Conservation (phyloP, 805 yeast genomes). For the Candida maesae region DNA sequence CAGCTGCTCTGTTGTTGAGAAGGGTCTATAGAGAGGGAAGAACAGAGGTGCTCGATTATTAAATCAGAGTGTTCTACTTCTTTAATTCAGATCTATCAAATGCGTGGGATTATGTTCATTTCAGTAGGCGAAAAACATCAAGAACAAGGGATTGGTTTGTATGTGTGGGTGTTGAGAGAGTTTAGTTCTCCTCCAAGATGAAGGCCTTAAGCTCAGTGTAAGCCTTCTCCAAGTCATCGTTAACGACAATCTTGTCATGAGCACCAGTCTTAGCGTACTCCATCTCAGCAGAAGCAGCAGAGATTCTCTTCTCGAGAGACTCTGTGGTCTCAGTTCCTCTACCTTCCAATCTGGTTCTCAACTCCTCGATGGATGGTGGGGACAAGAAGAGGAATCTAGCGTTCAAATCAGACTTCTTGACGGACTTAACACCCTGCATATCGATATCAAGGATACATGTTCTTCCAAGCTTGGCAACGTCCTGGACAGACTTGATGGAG, state of each 20-base stretch:
- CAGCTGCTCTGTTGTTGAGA: no score
- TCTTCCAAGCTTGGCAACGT: slow-evolving; percentile 51
- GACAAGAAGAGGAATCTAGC: slow-evolving; percentile 86
- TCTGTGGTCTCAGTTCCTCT: slow-evolving; percentile 97
- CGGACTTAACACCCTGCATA: slow-evolving; percentile 97
- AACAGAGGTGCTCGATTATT: no score
- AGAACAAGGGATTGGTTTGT: no score
- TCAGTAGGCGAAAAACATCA: no score
- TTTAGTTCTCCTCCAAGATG: slow-evolving; percentile 43
- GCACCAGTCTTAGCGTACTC: slow-evolving; percentile 89
- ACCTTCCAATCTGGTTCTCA: slow-evolving; percentile 69
- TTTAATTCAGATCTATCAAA: background rate
- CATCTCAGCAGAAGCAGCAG: slow-evolving; percentile 84
- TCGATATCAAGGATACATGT: slow-evolving; percentile 94
- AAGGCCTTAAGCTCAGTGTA: slow-evolving; percentile 77
- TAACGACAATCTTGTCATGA: slow-evolving; percentile 84
- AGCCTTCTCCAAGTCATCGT: slow-evolving; percentile 88
- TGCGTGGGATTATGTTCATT: no score
- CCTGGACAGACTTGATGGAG: slow-evolving; percentile 75
- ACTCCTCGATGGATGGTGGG: slow-evolving; percentile 85
- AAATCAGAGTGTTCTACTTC: no score
- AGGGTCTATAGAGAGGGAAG: no score
- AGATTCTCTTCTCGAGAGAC: slow-evolving; percentile 75
- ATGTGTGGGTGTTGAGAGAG: no score
- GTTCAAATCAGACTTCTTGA: slow-evolving; percentile 74